Conservation (phyloP, 495 filamentous ascomycete genomes). For the Annulohypoxylon nitens region DNA sequence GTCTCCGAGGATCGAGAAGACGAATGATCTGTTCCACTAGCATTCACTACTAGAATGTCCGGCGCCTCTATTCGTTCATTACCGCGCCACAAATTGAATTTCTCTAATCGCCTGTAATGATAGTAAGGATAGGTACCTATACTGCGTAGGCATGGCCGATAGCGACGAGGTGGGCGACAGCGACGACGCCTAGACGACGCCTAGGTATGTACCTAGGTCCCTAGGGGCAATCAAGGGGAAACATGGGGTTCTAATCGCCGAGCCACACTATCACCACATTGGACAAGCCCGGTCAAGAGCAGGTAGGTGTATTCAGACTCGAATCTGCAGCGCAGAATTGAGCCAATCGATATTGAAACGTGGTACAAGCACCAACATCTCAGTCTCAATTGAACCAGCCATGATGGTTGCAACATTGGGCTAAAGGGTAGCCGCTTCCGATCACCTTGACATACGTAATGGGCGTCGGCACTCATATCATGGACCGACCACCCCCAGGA, state of each 20-base stretch:
- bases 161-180: background rate
- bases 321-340: conserved; percentile 19
- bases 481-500: conserved; percentile 19
- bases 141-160: background rate
- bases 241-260: conserved; percentile 11
- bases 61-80: background rate
- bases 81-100: background rate
- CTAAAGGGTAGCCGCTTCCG: conserved; percentile 22
- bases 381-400: conserved; percentile 14
- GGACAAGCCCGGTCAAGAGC: conserved; percentile 14
- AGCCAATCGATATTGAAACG: conserved; percentile 33
- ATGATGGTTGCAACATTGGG: conserved; percentile 35
- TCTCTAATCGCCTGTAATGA: background rate
- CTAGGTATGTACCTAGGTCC: conserved; percentile 2
- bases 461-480: conserved; percentile 26
- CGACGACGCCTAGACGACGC: background rate
- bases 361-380: conserved; percentile 32
- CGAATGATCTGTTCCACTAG: background rate
- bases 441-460: conserved; percentile 34
- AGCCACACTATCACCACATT: conserved; percentile 23
- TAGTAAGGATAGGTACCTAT: background rate
- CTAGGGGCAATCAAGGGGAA: background rate
- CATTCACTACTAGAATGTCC: conserved; percentile 5
- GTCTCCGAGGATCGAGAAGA: conserved; percentile 10
- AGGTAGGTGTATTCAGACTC: conserved; percentile 9